A percentile compares a stretch with the other conserved stretches of the same genome.
These are phyloP conservation scores for Saccharomyces hybrid DNA, from an alignment of 1,139 yeast genomes.

Conservation along the genomic window DNA sequence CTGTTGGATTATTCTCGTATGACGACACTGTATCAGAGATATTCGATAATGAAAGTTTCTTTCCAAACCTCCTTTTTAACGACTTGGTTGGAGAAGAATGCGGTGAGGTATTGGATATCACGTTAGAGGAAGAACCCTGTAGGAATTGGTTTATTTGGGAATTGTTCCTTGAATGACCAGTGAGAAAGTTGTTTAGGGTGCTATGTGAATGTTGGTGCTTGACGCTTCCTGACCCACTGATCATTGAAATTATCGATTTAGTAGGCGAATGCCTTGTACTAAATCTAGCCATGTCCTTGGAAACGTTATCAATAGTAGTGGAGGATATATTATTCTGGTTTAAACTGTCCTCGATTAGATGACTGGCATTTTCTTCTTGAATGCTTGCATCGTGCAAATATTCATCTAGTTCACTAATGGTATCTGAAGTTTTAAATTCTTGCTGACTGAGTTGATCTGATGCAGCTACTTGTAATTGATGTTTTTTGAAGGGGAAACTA, in stretches of 20 bases:
- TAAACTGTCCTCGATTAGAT: too few species aligned
- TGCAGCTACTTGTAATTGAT: too few species aligned
- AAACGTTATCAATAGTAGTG: too few species aligned
- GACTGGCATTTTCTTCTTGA: too few species aligned
- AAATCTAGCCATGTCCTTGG: too few species aligned
- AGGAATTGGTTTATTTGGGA: constrained; percentile 14
- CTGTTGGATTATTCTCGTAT: constrained; percentile 2
- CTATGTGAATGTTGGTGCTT: constrained; percentile 16
- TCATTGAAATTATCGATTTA: constrained; percentile 27
- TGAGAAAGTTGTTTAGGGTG: constrained; percentile 8
- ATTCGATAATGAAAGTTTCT: constrained; percentile 28
- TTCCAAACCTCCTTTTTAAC: constrained; percentile 22
- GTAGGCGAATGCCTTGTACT: too few species aligned
- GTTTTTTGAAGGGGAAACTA: too few species aligned
- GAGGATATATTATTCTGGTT: too few species aligned
- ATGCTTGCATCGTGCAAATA: too few species aligned
- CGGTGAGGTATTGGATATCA: constrained; percentile 9
- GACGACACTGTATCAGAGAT: constrained; percentile 19
- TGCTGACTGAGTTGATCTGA: too few species aligned
- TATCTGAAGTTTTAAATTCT: too few species aligned
- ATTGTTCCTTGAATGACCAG: constrained; percentile 15
- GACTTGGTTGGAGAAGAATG: constrained; percentile 29
- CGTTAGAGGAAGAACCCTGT: background rate
- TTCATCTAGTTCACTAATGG: too few species aligned
- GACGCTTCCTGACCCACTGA: constrained; percentile 19